These are phyloP conservation scores for Aspergillus haitiensis DNA, from an alignment of 495 filamentous ascomycete species.

Conservation along the genomic window DNA sequence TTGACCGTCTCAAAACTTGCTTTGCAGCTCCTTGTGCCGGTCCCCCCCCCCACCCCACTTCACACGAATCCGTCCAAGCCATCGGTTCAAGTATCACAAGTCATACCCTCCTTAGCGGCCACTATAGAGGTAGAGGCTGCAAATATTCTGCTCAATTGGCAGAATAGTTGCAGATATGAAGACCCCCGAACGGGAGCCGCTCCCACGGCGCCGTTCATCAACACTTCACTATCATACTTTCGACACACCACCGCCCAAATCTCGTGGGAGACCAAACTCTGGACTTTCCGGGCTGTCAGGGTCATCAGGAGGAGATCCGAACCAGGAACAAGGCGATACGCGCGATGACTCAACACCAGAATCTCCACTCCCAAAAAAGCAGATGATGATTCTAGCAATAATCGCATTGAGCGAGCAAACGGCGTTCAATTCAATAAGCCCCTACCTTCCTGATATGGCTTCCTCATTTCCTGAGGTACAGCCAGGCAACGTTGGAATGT, in stretches of 20 bases:
- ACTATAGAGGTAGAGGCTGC: not conserved
- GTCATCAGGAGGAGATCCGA: slow-evolving; percentile 40
- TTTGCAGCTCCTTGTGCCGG: too few species aligned
- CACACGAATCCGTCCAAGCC: too few species aligned
- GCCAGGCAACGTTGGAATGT: slow-evolving; percentile 70
- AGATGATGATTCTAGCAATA: slow-evolving; percentile 80
- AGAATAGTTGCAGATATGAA: slow-evolving; percentile 28
- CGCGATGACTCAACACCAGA: slow-evolving; percentile 40
- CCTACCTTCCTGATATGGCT: slow-evolving; percentile 92
- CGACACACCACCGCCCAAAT: slow-evolving; percentile 81
- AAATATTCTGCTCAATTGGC: not conserved
- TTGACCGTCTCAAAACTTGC: too few species aligned
- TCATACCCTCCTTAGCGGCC: not conserved
- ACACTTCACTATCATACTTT: slow-evolving; percentile 92
- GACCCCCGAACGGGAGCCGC: slow-evolving; percentile 34
- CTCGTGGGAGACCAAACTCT: slow-evolving; percentile 62
- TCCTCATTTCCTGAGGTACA: slow-evolving; percentile 80
- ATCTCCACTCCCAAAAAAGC: slow-evolving; percentile 77
- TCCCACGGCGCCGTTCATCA: slow-evolving; percentile 61
- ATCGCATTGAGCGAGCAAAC: slow-evolving; percentile 94
- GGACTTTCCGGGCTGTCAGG: slow-evolving; percentile 47
- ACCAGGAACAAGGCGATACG: slow-evolving; percentile 28
- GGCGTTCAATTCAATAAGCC: slow-evolving; percentile 93
- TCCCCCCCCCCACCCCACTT: too few species aligned
- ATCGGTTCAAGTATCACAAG: not conserved